These are phyloP conservation scores for Lactifluus echinatus DNA, from an alignment of 768 basidiomycete genomes.

Conservation along the genomic window DNA sequence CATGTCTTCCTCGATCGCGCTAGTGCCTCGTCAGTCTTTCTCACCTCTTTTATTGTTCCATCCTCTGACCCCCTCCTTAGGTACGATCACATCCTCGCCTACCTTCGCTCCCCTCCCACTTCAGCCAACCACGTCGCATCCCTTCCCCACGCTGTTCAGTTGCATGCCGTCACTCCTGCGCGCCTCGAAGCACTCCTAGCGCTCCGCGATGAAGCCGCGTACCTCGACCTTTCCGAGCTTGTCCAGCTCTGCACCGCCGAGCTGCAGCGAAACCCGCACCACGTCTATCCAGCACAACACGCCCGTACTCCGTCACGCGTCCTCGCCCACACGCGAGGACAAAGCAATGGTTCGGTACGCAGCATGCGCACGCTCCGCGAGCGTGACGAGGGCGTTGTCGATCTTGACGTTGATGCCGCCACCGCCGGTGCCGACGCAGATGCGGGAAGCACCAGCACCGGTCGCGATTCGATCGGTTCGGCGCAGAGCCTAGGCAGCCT, in stretches of 20 bases:
- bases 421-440: slow-evolving; percentile 3
- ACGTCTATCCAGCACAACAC: slow-evolving; percentile 13
- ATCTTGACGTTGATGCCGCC: slow-evolving; percentile 1
- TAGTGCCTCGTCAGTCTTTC: slow-evolving; percentile 58
- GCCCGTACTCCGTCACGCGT: slow-evolving; percentile 16
- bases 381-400: slow-evolving; percentile 31
- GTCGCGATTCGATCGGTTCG: slow-evolving; percentile 18
- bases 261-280: slow-evolving; percentile 39
- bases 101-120: slow-evolving; percentile 51
- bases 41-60: not conserved
- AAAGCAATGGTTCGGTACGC: slow-evolving; percentile 49
- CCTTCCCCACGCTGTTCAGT: slow-evolving; percentile 54
- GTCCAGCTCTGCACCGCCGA: slow-evolving; percentile 60
- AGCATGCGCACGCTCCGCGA: slow-evolving; percentile 57
- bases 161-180: slow-evolving; percentile 32
- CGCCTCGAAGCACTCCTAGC: slow-evolving; percentile 55
- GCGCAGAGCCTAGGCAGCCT: slow-evolving; percentile 6
- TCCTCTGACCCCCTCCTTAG: slow-evolving; percentile 30
- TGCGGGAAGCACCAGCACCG: slow-evolving; percentile 5
- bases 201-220: slow-evolving; percentile 70
- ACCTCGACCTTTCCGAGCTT: slow-evolving; percentile 60
- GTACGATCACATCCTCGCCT: slow-evolving; percentile 61
- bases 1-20: slow-evolving; percentile 77
- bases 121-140: slow-evolving; percentile 39
- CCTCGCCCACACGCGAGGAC: slow-evolving; percentile 33